Evolutionary conservation across 2,329 filamentous ascomycete genomes (phyloP).

Genomic region (Microdochium paspali): DNA sequence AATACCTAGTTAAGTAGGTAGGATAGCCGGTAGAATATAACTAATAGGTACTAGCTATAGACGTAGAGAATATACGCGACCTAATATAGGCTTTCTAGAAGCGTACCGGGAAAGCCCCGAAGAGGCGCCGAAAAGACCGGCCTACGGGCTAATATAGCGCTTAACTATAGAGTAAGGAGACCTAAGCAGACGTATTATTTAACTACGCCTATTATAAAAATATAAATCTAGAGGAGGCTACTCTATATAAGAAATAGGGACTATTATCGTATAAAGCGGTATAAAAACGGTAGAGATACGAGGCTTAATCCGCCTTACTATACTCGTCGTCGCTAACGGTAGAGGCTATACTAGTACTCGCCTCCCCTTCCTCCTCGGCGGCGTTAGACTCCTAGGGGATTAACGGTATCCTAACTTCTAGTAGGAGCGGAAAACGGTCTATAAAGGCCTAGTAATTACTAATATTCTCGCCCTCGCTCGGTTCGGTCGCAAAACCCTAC

Average conservation of each 20-base stretch:
- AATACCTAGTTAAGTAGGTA: constrained; percentile 3
- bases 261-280: not conserved
- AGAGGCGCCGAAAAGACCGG: not conserved
- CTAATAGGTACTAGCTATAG: not conserved
- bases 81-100: not conserved
- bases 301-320: not conserved
- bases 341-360: no score
- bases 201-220: not conserved
- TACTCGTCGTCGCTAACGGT: no score
- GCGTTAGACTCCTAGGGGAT: no score
- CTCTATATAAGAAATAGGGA: not conserved
- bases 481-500: not conserved
- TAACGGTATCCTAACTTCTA: no score
- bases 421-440: no score
- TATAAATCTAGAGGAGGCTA: not conserved
- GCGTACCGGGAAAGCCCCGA: not conserved
- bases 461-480: not conserved
- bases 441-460: not conserved
- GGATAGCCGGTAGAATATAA: constrained; percentile 1
- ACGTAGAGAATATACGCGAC: not conserved
- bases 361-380: no score
- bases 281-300: not conserved
- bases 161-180: no score
- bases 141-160: not conserved
- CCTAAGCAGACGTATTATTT: not conserved